Percentiles rank a stretch among this genome's conserved stretches.
phyloP scores from a whole-genome alignment of 805 yeast genomes.

The Spathaspora boniae region DNA sequence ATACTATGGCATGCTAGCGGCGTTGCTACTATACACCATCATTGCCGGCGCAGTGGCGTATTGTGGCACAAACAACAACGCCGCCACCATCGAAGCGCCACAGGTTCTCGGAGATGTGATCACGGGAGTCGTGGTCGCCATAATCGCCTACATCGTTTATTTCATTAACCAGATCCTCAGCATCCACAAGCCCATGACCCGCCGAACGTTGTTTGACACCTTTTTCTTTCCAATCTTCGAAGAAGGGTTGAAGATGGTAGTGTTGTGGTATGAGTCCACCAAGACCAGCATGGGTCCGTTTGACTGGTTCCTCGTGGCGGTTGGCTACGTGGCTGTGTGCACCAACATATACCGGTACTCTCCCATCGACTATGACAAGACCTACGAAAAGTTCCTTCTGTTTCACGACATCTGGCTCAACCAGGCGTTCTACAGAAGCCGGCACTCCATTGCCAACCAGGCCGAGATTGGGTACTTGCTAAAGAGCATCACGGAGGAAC shows the following conservation, averaged over 20 bases:
- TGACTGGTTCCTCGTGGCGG: conserved; percentile 9
- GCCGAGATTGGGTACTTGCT: conserved; percentile 11
- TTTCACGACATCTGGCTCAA: conserved; percentile 16
- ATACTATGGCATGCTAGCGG: conserved; percentile 4
- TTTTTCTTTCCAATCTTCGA: conserved; percentile 17
- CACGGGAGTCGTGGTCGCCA: conserved; percentile 4
- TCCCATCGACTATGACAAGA: conserved; percentile 11
- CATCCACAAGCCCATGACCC: background rate
- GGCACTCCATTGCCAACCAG: conserved; percentile 9
- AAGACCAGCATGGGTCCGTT: conserved; percentile 1
- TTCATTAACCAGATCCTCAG: conserved; percentile 8
- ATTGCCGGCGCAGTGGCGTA: background rate
- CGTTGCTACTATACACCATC: background rate
- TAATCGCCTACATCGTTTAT: conserved; percentile 5
- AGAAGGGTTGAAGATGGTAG: conserved; percentile 8
- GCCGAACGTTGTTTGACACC: conserved; percentile 6
- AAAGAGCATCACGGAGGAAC: conserved; percentile 7
- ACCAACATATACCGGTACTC: conserved; percentile 4
- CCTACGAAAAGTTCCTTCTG: conserved; percentile 14
- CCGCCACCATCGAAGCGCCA: background rate
- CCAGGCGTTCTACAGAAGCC: conserved; percentile 12
- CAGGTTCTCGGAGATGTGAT: conserved; percentile 1
- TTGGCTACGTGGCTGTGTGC: conserved; percentile 5
- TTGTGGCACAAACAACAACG: background rate
- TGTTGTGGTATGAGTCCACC: conserved; percentile 8